Evolutionary conservation across 768 basidiomycete species (phyloP), one percentile per base, ranked within the genome.

Genomic region (Hemileccinum rubropunctum): DNA sequence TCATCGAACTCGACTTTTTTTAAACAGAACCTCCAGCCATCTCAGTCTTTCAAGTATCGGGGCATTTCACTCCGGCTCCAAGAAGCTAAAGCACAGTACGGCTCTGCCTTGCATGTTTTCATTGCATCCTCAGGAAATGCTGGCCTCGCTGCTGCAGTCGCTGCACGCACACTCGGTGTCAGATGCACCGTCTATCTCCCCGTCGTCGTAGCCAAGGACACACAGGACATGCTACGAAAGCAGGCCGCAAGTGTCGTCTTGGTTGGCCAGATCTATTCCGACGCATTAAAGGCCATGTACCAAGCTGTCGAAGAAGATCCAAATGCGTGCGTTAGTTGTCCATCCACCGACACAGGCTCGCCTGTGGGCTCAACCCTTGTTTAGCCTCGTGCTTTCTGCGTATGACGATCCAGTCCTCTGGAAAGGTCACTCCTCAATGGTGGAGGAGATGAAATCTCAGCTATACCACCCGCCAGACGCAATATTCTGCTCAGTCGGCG

Each of bases 91-190:
- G 70, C 74, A 50, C 67, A 62, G 17, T 72, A 78, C 45, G 88
- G 88, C 0, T 62, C 74, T 12, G 60, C 64, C 26, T 71, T 82
- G 6, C 88, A 88, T 63, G 70, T 83, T 37, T 71, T 89, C 37
- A 80, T 83, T 44, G 86, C 88, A 0, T 91, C 88, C 0, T 79
- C 84, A 5, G 88, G 88, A n/a, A 90, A 91, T 60, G 89, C 86
- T n/a, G 88, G 82, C 1, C 70, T 88, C 13, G 88, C 86, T 12
- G 78, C 79, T 0, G 87, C 87, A 14, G 77, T 79, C 53, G 83
- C 82, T 18, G 80, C 87, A 9, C 71, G 76, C 26, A 68, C 60
- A 17, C 72, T 88, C 20, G 67, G 69, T 6, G 69, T 88, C 37
- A 71, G 63, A 59, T 89, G 87, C 62, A 86, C 80, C 6, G 81